phyloP scores from a whole-genome alignment of 345 rosid genomes.

The Corchorus olitorius region DNA sequence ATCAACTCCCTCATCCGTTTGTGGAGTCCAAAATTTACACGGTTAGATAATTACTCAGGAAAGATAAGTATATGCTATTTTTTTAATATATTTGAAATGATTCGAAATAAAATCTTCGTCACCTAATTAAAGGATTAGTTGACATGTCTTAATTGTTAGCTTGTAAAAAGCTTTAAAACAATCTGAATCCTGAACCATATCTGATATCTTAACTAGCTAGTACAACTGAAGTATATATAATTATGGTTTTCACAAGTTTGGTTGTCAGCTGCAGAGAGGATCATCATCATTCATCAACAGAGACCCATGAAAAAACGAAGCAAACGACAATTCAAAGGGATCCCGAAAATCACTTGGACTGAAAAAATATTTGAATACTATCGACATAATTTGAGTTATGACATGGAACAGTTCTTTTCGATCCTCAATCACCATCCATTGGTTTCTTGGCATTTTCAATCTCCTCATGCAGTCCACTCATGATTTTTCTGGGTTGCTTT shows the following conservation, averaged over 20 bases:
- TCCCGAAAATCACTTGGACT: neutral
- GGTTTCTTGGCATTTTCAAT: conserved; percentile 8
- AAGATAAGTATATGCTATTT: too few relatives aligned
- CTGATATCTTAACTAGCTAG: too few relatives aligned
- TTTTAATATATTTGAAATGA: too few relatives aligned
- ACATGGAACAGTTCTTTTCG: neutral
- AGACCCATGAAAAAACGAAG: neutral
- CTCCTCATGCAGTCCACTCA: conserved; percentile 6
- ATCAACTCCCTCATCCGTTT: too few relatives aligned
- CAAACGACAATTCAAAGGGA: neutral
- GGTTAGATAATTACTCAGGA: too few relatives aligned
- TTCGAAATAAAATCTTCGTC: too few relatives aligned
- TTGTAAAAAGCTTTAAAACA: neutral
- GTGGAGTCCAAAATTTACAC: too few relatives aligned
- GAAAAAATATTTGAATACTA: neutral
- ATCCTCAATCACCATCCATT: conserved; percentile 3
- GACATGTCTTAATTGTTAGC: neutral
- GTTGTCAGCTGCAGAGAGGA: neutral
- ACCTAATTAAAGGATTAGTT: neutral
- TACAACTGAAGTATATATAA: neutral
- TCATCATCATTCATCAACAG: neutral
- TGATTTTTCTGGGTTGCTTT: neutral
- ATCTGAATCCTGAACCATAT: neutral
- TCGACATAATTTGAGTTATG: too few relatives aligned
- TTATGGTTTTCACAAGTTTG: neutral